Conservation (phyloP, 805 yeast genomes). For the Novakomyces olei region DNA sequence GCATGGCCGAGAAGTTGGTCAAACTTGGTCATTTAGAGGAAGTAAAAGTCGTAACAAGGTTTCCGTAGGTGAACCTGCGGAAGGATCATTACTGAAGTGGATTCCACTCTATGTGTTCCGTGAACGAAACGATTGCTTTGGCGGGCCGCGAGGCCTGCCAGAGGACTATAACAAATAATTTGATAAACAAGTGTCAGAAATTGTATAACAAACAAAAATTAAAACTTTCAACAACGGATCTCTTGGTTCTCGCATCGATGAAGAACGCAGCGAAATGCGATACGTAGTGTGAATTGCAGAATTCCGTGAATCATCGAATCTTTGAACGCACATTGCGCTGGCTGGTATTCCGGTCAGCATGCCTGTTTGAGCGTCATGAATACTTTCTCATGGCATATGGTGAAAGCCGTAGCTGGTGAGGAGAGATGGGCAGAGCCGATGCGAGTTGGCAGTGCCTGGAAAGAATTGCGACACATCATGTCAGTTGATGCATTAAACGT, state of each 20-base stretch:
- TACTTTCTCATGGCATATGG: slow-evolving; percentile 15
- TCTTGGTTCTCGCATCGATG: slow-evolving; percentile 26
- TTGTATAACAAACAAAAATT: slow-evolving; percentile 13
- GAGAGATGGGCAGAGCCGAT: no score
- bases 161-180: no score
- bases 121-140: no score
- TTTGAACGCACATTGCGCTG: slow-evolving; percentile 28
- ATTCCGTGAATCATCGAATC: slow-evolving; percentile 23
- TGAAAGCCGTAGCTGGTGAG: no score
- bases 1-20: slow-evolving; percentile 12
- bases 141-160: no score
- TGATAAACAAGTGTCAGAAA: no score
- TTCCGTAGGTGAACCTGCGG: slow-evolving; percentile 24
- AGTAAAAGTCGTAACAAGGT: slow-evolving; percentile 25
- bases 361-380: slow-evolving; percentile 23
- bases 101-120: no score
- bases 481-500: neutral
- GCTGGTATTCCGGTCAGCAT: slow-evolving; percentile 20
- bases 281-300: slow-evolving; percentile 21
- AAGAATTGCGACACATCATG: no score
- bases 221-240: slow-evolving; percentile 23
- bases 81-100: slow-evolving; percentile 19
- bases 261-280: slow-evolving; percentile 27
- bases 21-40: slow-evolving; percentile 26
- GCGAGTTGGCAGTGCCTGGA: no score